Evolutionary conservation across 2,329 filamentous ascomycete genomes (phyloP).

Genomic region (Fusarium pininemorale): DNA sequence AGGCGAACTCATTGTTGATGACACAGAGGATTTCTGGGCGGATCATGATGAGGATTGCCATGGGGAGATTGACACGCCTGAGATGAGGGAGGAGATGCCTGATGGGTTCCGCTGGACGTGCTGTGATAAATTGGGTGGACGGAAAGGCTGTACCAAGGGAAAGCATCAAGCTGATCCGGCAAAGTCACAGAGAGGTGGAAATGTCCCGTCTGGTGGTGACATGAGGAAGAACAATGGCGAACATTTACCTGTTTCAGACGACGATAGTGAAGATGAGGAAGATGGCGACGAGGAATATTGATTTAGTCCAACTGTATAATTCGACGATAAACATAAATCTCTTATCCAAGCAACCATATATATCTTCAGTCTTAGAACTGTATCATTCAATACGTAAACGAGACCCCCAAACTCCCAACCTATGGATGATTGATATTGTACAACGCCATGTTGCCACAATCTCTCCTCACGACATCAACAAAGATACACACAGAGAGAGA

Average conservation of each 20-base stretch:
- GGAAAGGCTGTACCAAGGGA: conserved; percentile 1
- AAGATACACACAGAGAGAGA: conserved; percentile 1
- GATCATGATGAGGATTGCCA: conserved; percentile 16
- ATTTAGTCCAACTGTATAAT: neutral
- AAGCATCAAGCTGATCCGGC: conserved; percentile 7
- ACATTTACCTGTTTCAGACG: neutral
- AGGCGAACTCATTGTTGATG: conserved; percentile 8
- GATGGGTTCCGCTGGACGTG: conserved; percentile 14
- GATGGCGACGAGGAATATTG: neutral
- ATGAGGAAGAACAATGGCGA: conserved; percentile 6
- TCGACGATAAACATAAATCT: neutral
- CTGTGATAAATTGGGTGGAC: neutral
- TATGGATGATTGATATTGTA: conserved; percentile 39
- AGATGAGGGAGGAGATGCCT: conserved; percentile 11
- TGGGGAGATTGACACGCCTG: conserved; percentile 4
- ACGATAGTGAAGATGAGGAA: neutral
- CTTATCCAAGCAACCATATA: neutral
- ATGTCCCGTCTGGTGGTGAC: conserved; percentile 10
- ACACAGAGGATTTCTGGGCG: conserved; percentile 1
- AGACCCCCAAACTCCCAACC: conserved; percentile 38
- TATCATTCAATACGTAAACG: conserved; percentile 16
- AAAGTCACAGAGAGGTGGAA: conserved; percentile 4
- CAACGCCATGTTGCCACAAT: conserved; percentile 21
- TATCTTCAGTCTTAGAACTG: conserved; percentile 8
- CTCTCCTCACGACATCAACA: neutral